These are phyloP conservation scores for Talaromyces borbonicus DNA, from an alignment of 495 filamentous ascomycete genomes.

Conservation along the genomic window DNA sequence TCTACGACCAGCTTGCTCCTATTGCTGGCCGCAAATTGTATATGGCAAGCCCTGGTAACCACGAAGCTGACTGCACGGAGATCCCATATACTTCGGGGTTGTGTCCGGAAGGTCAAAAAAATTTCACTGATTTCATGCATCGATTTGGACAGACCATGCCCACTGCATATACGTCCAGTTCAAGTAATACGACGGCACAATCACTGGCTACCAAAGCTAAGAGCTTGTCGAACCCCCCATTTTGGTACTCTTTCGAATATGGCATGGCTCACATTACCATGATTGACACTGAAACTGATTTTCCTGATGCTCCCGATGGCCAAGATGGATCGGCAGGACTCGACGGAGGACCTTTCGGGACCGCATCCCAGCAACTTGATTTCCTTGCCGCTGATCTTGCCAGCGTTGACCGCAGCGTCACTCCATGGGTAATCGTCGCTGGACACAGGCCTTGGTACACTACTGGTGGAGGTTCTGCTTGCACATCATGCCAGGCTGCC, in stretches of 20 bases:
- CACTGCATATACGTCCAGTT: slow-evolving; percentile 33
- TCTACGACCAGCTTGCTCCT: slow-evolving; percentile 40
- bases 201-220: slow-evolving; percentile 37
- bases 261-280: slow-evolving; percentile 48
- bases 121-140: slow-evolving; percentile 51
- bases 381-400: slow-evolving; percentile 40
- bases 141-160: slow-evolving; percentile 45
- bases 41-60: slow-evolving; percentile 47
- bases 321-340: slow-evolving; percentile 36
- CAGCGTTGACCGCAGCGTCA: slow-evolving; percentile 38
- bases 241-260: slow-evolving; percentile 59
- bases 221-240: slow-evolving; percentile 44
- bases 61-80: slow-evolving; percentile 43
- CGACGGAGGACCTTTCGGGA: slow-evolving; percentile 45
- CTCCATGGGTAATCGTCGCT: slow-evolving; percentile 48
- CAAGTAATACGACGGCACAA: slow-evolving; percentile 35
- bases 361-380: slow-evolving; percentile 20
- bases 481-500: slow-evolving; percentile 42
- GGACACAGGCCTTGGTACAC: slow-evolving; percentile 55
- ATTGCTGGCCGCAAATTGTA: slow-evolving; percentile 38
- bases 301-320: slow-evolving; percentile 25
- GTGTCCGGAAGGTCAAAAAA: slow-evolving; percentile 47
- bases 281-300: slow-evolving; percentile 50
- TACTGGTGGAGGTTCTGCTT: slow-evolving; percentile 23
- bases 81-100: slow-evolving; percentile 31